phyloP scores from a whole-genome alignment of 1,284 basidiomycete genomes.

The Volvariella surrecta region DNA sequence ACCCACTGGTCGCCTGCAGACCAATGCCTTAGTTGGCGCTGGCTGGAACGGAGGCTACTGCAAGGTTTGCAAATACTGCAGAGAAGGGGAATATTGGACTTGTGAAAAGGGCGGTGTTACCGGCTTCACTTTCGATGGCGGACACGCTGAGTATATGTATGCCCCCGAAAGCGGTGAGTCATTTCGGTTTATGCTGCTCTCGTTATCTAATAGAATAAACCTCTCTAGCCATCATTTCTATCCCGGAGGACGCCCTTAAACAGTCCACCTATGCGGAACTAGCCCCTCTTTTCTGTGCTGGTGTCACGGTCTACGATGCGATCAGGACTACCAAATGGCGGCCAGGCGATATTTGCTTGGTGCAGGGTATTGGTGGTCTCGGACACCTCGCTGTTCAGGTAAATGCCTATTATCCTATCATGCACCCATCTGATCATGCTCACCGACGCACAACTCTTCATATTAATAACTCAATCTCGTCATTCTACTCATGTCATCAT shows the following conservation, averaged over 20 bases:
- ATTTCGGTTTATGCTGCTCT: slow-evolving; percentile 1
- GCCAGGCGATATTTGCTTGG: slow-evolving; percentile 18
- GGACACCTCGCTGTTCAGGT: slow-evolving; percentile 19
- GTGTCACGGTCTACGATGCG: slow-evolving; percentile 15
- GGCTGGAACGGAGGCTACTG: slow-evolving; percentile 17
- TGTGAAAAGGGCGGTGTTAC: slow-evolving; percentile 11
- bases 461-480: no score
- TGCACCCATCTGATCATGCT: no score
- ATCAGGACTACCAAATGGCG: slow-evolving; percentile 7
- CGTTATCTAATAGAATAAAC: not conserved
- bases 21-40: slow-evolving; percentile 12
- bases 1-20: slow-evolving; percentile 8
- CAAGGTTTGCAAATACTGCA: slow-evolving; percentile 11
- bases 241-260: slow-evolving; percentile 13
- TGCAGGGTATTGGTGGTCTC: slow-evolving; percentile 24
- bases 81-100: slow-evolving; percentile 13
- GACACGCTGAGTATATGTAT: slow-evolving; percentile 14
- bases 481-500: no score
- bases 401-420: not conserved
- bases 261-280: slow-evolving; percentile 13
- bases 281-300: slow-evolving; percentile 14
- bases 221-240: slow-evolving; percentile 11
- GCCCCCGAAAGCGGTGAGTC: slow-evolving; percentile 8
- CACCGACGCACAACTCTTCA: no score
- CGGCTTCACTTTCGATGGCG: slow-evolving; percentile 15